Evolutionary conservation across 2,329 filamentous ascomycete species (phyloP).

Genomic region (Phialophora chinensis): DNA sequence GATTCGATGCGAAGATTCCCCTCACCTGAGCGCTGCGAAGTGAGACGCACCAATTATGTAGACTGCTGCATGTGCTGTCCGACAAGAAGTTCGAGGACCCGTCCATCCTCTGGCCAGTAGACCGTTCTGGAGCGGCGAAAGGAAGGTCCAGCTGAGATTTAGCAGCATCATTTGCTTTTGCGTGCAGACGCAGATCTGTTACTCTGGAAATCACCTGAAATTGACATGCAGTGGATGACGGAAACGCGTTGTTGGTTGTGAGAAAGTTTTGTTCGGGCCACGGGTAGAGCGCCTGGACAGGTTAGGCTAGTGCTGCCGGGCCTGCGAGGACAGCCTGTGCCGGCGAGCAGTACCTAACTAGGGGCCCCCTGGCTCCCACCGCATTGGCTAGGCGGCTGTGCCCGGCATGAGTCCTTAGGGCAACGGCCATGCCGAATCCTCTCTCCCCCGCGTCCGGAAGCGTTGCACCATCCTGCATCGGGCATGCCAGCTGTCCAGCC

Average conservation of each 20-base stretch:
- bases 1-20: constrained; percentile 8
- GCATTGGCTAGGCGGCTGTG: not conserved
- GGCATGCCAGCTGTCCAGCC: constrained; percentile 10
- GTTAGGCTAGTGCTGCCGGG: constrained; percentile 10
- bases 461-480: constrained; percentile 14
- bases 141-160: constrained; percentile 1
- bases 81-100: not conserved
- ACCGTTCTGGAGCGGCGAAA: not conserved
- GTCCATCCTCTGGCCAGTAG: not conserved
- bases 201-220: not conserved
- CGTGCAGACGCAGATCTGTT: not conserved
- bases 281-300: not conserved
- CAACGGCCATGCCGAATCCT: constrained; percentile 15
- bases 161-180: constrained; percentile 2
- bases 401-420: constrained; percentile 6
- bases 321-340: not conserved
- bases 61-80: constrained; percentile 13
- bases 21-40: constrained; percentile 10
- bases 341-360: not conserved
- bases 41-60: not conserved
- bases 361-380: not conserved
- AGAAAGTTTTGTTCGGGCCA: constrained; percentile 3
- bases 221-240: not conserved
- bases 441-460: constrained; percentile 18
- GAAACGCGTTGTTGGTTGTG: not conserved